A percentile compares a stretch with the other conserved stretches of the same genome.
Conservation (phyloP, 2,329 filamentous ascomycete genomes). For the Penicillium glabrum region DNA sequence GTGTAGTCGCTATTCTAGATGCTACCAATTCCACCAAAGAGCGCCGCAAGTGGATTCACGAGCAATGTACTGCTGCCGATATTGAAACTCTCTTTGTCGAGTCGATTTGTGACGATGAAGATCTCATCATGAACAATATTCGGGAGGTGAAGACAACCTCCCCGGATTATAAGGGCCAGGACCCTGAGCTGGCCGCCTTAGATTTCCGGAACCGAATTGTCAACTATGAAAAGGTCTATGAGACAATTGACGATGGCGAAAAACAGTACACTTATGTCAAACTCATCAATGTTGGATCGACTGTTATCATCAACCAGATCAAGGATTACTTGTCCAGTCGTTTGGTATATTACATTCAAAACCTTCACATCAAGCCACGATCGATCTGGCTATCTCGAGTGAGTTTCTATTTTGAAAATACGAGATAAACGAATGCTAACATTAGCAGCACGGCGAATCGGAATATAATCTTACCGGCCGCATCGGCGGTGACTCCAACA, state of each 20-base stretch:
- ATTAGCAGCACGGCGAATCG: constrained; percentile 81
- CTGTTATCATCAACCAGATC: constrained; percentile 97
- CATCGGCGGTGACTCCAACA: constrained; percentile 86
- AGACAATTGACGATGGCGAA: constrained; percentile 89
- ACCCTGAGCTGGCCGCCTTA: constrained; percentile 83
- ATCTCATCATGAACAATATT: constrained; percentile 97
- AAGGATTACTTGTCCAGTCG: constrained; percentile 95
- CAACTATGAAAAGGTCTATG: constrained; percentile 96
- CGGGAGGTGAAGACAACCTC: constrained; percentile 95
- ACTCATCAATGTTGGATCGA: constrained; percentile 91
- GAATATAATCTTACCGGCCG: constrained; percentile 85
- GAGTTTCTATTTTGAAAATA: constrained; percentile 39
- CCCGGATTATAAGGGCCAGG: constrained; percentile 90
- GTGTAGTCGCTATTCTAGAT: constrained; percentile 89
- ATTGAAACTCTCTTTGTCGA: constrained; percentile 95
- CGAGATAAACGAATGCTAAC: constrained; percentile 15
- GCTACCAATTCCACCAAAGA: constrained; percentile 95
- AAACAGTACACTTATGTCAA: constrained; percentile 90
- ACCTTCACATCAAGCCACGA: constrained; percentile 92
- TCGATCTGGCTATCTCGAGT: constrained; percentile 95
- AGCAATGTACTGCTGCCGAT: constrained; percentile 70
- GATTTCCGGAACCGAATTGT: constrained; percentile 94
- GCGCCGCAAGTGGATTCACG: constrained; percentile 85
- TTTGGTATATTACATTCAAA: constrained; percentile 98
- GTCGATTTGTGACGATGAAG: constrained; percentile 93